A percentile compares a stretch with the other conserved stretches of the same genome.
Evolutionary conservation across 331 rosid genomes (phyloP).

Genomic region (Quercus lobata): DNA sequence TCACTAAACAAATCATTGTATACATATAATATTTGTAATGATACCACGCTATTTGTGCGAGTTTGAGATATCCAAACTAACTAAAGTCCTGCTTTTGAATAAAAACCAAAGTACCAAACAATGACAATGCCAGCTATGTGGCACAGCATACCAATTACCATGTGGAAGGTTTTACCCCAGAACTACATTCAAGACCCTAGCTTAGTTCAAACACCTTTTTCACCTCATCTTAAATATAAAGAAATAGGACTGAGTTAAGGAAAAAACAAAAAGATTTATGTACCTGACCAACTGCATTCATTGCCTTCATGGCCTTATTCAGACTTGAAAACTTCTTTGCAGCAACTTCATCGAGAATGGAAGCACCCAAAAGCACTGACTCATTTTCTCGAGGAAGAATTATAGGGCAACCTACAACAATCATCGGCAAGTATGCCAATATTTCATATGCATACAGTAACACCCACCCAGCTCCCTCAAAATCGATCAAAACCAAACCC

Average conservation of each 20-base stretch:
- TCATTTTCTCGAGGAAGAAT: slow-evolving; percentile 93
- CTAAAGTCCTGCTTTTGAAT: slow-evolving; percentile 4
- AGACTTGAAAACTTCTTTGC: slow-evolving; percentile 60
- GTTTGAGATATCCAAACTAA: not conserved
- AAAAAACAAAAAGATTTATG: not conserved
- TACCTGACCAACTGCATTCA: slow-evolving; percentile 93
- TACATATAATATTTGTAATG: slow-evolving; percentile 7
- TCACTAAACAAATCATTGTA: not conserved
- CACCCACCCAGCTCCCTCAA: not conserved
- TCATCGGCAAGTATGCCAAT: not conserved
- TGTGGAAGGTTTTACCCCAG: slow-evolving; percentile 1
- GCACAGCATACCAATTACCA: not conserved
- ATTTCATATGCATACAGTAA: not conserved
- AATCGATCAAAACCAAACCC: too few species aligned
- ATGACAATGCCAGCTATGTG: not conserved
- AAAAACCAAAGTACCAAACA: not conserved
- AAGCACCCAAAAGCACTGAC: slow-evolving; percentile 95
- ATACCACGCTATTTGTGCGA: not conserved
- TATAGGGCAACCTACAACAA: slow-evolving; percentile 73
- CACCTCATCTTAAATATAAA: not conserved
- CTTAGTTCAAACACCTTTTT: not conserved
- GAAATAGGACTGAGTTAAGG: not conserved
- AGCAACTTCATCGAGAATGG: slow-evolving; percentile 91
- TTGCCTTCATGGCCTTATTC: slow-evolving; percentile 81
- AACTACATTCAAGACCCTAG: not conserved